phyloP scores from a whole-genome alignment of 768 basidiomycete species.

The Lepiota venenata region DNA sequence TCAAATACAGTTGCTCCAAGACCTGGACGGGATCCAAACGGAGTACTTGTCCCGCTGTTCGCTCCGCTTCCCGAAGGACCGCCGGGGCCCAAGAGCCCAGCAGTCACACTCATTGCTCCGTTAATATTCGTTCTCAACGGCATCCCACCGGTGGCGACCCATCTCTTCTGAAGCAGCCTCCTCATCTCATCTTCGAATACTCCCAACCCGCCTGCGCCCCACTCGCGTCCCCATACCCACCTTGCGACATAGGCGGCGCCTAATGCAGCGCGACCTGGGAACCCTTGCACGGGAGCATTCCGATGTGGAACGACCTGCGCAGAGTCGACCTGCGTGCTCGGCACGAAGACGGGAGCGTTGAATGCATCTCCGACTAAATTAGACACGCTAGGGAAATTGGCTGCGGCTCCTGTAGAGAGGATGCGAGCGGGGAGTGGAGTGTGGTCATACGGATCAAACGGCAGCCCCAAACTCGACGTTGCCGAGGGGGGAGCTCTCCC shows the following conservation, averaged over 20 bases:
- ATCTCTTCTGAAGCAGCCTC: conserved; percentile 67
- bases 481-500: conserved; percentile 19
- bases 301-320: conserved; percentile 71
- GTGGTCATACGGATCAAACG: conserved; percentile 80
- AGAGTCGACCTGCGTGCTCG: conserved; percentile 71
- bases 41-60: conserved; percentile 68
- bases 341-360: conserved; percentile 77
- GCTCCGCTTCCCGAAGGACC: conserved; percentile 40
- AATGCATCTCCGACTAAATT: conserved; percentile 81
- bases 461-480: conserved; percentile 52
- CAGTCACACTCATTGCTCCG: conserved; percentile 20
- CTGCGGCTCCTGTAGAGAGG: conserved; percentile 74
- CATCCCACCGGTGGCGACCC: conserved; percentile 62
- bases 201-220: conserved; percentile 44
- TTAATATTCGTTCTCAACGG: conserved; percentile 61
- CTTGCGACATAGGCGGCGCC: conserved; percentile 79
- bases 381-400: conserved; percentile 80
- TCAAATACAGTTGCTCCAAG: conserved; percentile 48
- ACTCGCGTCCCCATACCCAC: conserved; percentile 82
- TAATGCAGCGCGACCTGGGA: conserved; percentile 65
- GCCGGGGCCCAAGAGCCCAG: not conserved
- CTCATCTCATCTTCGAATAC: conserved; percentile 81
- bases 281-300: conserved; percentile 69
- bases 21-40: conserved; percentile 54
- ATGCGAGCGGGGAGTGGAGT: conserved; percentile 61